Conservation (phyloP, 306 rosid genomes). For the Castanea sativa region DNA sequence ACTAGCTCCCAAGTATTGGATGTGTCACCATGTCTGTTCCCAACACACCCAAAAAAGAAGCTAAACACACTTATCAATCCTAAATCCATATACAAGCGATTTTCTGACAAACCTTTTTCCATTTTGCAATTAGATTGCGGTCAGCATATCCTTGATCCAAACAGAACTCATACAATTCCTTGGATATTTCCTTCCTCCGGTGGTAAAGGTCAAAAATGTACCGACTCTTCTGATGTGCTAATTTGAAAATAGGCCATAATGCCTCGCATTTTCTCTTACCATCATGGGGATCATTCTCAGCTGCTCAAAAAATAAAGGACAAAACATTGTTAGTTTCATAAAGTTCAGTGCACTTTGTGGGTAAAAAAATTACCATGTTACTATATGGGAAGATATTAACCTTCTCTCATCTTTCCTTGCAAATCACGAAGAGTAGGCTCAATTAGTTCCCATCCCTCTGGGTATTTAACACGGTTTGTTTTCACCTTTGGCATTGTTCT, state of each 20-base stretch:
- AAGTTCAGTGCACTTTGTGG: neutral
- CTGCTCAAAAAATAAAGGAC: constrained; percentile 32
- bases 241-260: constrained; percentile 75
- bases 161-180: constrained; percentile 70
- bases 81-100: neutral
- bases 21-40: neutral
- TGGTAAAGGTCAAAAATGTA: constrained; percentile 69
- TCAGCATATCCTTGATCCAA: constrained; percentile 82
- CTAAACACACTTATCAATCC: neutral
- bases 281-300: constrained; percentile 71
- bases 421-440: constrained; percentile 91
- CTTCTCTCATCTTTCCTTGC: constrained; percentile 98
- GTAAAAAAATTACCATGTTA: neutral
- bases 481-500: constrained; percentile 82
- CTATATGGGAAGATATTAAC: constrained; percentile 26
- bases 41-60: neutral
- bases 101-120: constrained; percentile 60
- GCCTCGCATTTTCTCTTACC: constrained; percentile 81
- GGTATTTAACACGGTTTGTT: constrained; percentile 82
- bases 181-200: constrained; percentile 67
- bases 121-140: constrained; percentile 65
- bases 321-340: constrained; percentile 8
- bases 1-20: neutral
- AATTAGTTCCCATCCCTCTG: constrained; percentile 93
- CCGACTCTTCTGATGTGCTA: constrained; percentile 76